Conservation (phyloP, 176 grass and related monocot species). For the Zea luxurians region DNA sequence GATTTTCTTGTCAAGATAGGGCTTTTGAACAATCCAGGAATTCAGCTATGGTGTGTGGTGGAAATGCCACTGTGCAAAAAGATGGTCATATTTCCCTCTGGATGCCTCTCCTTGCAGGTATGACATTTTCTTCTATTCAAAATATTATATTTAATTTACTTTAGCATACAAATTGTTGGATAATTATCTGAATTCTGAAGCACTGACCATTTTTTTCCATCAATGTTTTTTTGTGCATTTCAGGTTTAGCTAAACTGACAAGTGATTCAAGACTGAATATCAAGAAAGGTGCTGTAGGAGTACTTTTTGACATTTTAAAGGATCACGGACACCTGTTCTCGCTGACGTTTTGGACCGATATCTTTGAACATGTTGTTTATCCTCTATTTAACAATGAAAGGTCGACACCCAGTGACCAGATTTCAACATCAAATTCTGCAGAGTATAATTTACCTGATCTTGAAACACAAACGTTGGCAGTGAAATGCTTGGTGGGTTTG, state of each 20-base stretch:
- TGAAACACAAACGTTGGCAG: conserved; percentile 72
- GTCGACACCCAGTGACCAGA: conserved; percentile 35
- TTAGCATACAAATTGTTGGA: conserved; percentile 11
- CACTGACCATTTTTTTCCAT: conserved; percentile 16
- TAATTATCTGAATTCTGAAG: conserved; percentile 25
- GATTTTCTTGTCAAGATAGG: conserved; percentile 65
- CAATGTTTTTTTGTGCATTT: conserved; percentile 5
- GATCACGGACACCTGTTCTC: conserved; percentile 90
- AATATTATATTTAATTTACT: conserved; percentile 24
- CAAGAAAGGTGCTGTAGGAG: conserved; percentile 78
- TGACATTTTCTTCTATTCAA: not conserved
- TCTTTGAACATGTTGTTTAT: conserved; percentile 77
- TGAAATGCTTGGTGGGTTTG: conserved; percentile 80
- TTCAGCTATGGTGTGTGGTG: conserved; percentile 47
- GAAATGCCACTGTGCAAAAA: conserved; percentile 56
- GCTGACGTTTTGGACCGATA: conserved; percentile 60
- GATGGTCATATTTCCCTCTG: conserved; percentile 85
- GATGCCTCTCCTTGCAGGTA: conserved; percentile 81
- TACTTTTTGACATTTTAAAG: conserved; percentile 98
- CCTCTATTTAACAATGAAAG: conserved; percentile 68
- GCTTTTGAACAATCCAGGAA: conserved; percentile 38
- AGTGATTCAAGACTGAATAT: conserved; percentile 81
- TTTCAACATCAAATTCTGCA: conserved; percentile 36
- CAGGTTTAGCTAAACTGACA: conserved; percentile 92
- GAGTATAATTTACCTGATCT: conserved; percentile 58